phyloP scores from a whole-genome alignment of 768 basidiomycete genomes.

The Leccinum pellstonianum region DNA sequence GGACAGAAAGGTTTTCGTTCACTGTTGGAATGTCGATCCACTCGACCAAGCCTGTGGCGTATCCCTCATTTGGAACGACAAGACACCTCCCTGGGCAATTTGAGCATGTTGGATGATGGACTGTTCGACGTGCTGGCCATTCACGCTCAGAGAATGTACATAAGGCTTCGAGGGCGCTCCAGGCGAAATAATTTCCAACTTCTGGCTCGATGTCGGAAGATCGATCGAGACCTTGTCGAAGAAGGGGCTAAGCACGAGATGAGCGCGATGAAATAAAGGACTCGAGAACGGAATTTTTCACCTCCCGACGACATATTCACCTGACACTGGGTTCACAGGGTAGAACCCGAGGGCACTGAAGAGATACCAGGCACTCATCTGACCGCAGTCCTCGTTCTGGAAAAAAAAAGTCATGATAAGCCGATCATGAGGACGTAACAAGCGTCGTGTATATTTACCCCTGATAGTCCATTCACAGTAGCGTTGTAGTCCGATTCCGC shows the following conservation, averaged over 20 bases:
- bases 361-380: constrained; percentile 89
- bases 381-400: constrained; percentile 87
- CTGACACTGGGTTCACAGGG: constrained; percentile 78
- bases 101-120: constrained; percentile 63
- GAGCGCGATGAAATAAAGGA: background rate
- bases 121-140: constrained; percentile 42
- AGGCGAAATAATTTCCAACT: constrained; percentile 50
- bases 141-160: constrained; percentile 55
- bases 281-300: constrained; percentile 28
- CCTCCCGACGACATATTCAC: constrained; percentile 76
- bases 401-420: constrained; percentile 1
- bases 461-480: constrained; percentile 67
- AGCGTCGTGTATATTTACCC: constrained; percentile 41
- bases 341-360: constrained; percentile 84
- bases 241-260: constrained; percentile 39
- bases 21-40: background rate
- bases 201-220: constrained; percentile 41
- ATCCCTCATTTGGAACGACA: constrained; percentile 67
- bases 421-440: background rate
- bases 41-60: constrained; percentile 43
- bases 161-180: constrained; percentile 63
- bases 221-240: constrained; percentile 54
- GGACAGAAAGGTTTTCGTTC: background rate
- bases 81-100: constrained; percentile 52
- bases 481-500: constrained; percentile 64